Conservation (phyloP, 2,329 filamentous ascomycete genomes). For the Penicillium sp. region DNA sequence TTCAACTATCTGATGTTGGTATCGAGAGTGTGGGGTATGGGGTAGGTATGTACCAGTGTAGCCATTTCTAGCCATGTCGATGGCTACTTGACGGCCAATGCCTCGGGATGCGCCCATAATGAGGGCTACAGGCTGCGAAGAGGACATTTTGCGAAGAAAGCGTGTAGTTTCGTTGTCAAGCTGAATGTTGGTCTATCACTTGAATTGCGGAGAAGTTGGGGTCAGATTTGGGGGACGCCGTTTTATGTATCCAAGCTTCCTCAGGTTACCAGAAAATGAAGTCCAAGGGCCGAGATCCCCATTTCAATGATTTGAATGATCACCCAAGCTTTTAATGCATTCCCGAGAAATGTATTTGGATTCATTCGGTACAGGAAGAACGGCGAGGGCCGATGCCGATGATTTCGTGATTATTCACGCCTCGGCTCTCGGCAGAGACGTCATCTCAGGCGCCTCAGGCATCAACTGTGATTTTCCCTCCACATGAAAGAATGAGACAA, state of each 20-base stretch:
- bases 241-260: not conserved
- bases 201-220: not conserved
- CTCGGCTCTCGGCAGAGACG: conserved; percentile 10
- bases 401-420: conserved; percentile 25
- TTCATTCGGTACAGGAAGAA: not conserved
- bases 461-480: not conserved
- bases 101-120: conserved; percentile 75
- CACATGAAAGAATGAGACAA: not conserved
- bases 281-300: not conserved
- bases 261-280: too few relatives aligned
- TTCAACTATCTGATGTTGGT: not conserved
- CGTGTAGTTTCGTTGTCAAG: not conserved
- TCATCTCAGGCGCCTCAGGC: not conserved
- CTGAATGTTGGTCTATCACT: not conserved
- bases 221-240: not conserved
- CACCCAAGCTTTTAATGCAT: not conserved
- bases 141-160: conserved; percentile 12
- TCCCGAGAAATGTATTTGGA: not conserved
- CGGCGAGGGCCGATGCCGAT: not conserved
- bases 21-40: not conserved
- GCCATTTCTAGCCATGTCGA: conserved; percentile 69
- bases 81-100: conserved; percentile 75
- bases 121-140: conserved; percentile 56
- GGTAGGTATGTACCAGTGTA: conserved; percentile 61
- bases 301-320: not conserved